These are phyloP conservation scores for Sarocladium brachiariae DNA, from an alignment of 2,329 filamentous ascomycete species.

Conservation along the genomic window DNA sequence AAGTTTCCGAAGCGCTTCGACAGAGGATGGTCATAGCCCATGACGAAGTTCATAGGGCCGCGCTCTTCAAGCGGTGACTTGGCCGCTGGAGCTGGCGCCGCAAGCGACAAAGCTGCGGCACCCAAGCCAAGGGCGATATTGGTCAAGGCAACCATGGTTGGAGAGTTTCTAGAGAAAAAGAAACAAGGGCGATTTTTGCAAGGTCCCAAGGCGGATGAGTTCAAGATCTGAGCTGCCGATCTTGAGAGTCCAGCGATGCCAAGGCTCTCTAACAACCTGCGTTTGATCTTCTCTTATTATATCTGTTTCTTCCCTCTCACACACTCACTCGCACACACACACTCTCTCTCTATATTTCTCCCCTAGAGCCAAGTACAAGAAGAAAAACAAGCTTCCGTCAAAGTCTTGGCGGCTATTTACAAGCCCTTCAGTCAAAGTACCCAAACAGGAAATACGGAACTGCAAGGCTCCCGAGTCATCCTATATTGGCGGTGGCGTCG, in stretches of 20 bases:
- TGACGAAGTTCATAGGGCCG: slow-evolving; percentile 6
- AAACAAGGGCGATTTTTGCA: too few relatives aligned
- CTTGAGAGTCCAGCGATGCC: too few relatives aligned
- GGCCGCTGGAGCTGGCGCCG: not conserved
- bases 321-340: too few relatives aligned
- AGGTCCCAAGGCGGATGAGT: not conserved
- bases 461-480: not conserved
- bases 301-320: too few relatives aligned
- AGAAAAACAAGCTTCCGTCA: slow-evolving; percentile 7
- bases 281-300: too few relatives aligned
- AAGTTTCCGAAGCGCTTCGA: slow-evolving; percentile 7
- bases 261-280: too few relatives aligned
- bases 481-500: slow-evolving; percentile 2
- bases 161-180: too few relatives aligned
- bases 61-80: slow-evolving; percentile 5
- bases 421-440: not conserved
- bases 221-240: not conserved
- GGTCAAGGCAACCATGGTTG: slow-evolving; percentile 3
- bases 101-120: not conserved
- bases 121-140: not conserved
- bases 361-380: too few relatives aligned
- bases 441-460: slow-evolving; percentile 7
- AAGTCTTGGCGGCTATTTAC: slow-evolving; percentile 9
- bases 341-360: too few relatives aligned
- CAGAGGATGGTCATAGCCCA: slow-evolving; percentile 6